These are phyloP conservation scores for Rostrohypoxylon terebratum DNA, from an alignment of 495 filamentous ascomycete genomes.

Conservation along the genomic window DNA sequence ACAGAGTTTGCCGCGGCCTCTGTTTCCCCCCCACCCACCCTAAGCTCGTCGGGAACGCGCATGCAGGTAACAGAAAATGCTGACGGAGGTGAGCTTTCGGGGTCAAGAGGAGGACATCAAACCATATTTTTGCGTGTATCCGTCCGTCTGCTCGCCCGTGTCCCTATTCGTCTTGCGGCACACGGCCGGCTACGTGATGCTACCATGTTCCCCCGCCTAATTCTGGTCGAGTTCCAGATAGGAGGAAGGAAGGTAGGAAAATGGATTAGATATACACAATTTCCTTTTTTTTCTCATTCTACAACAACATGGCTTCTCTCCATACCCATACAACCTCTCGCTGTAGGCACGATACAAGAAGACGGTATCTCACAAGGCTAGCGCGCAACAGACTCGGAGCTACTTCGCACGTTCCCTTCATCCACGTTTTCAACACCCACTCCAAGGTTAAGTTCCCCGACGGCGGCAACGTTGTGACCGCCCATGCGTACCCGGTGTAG, in stretches of 20 bases:
- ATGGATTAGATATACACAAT: not conserved
- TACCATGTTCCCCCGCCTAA: not conserved
- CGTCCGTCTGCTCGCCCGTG: constrained; percentile 17
- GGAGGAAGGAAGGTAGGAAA: not conserved
- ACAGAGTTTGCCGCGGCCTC: not conserved
- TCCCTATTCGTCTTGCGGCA: constrained; percentile 2
- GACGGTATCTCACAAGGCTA: not conserved
- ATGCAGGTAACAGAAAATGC: constrained; percentile 14
- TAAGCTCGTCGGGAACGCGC: constrained; percentile 29
- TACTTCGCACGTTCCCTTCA: not conserved
- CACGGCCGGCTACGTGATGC: constrained; percentile 10
- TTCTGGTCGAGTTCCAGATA: not conserved
- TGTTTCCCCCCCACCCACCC: constrained; percentile 1
- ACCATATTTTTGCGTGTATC: constrained; percentile 27
- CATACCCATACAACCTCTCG: constrained; percentile 24
- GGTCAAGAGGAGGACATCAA: not conserved
- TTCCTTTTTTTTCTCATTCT: not conserved
- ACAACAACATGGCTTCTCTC: not conserved
- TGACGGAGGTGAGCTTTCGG: constrained; percentile 10
- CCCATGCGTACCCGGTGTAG: constrained; percentile 1
- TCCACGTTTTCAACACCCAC: not conserved
- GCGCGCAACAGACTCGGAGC: not conserved
- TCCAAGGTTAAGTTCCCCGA: constrained; percentile 11
- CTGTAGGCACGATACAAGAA: not conserved
- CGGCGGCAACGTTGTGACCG: not conserved